phyloP scores from a whole-genome alignment of 345 rosid species.

The Xanthoceras sorbifolium region DNA sequence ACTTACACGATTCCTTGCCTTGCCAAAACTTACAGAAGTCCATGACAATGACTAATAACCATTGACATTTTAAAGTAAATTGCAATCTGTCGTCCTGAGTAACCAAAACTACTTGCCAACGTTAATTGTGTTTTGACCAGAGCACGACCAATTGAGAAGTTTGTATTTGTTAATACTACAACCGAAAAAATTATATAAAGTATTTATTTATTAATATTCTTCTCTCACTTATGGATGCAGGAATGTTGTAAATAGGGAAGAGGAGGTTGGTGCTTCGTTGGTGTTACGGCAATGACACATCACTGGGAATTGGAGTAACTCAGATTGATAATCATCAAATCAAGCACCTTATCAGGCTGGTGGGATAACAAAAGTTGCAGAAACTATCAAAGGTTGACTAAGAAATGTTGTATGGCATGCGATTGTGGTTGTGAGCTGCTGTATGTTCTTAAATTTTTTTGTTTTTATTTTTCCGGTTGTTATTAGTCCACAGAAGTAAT shows the following conservation, averaged over 20 bases:
- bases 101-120: neutral
- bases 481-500: neutral
- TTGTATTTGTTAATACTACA: neutral
- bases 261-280: slow-evolving; percentile 19
- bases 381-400: too few relatives aligned
- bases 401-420: slow-evolving; percentile 12
- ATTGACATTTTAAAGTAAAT: neutral
- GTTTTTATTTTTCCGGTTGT: neutral
- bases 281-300: neutral
- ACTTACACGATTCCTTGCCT: neutral
- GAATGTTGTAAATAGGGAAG: slow-evolving; percentile 23
- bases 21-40: neutral
- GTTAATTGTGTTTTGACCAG: neutral
- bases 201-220: neutral
- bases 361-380: neutral
- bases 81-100: neutral
- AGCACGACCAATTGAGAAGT: neutral
- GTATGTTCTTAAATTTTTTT: slow-evolving; percentile 4
- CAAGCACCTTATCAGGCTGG: slow-evolving; percentile 18
- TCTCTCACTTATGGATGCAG: slow-evolving; percentile 17
- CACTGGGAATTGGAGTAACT: neutral
- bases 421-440: neutral
- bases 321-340: neutral
- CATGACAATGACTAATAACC: neutral
- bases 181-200: neutral